Base-by-base conservation (phyloP, 1,284 basidiomycete genomes). In the Cerrena zonata region DNA sequence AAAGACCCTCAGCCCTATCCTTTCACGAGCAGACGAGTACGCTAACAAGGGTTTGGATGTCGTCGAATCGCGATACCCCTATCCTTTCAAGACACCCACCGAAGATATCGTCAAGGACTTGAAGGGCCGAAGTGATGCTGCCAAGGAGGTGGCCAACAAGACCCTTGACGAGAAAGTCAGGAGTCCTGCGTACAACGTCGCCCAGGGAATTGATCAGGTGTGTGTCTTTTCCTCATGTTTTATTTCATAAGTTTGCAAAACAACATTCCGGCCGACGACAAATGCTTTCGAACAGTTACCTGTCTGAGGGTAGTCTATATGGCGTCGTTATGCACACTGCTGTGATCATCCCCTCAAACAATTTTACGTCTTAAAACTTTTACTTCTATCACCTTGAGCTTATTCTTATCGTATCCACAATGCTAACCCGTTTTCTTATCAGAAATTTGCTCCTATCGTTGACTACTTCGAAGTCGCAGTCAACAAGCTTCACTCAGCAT, bases 41-140 rank as follows among this genome's bases (percentile, higher is more conserved):
- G 87, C 84, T 18, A 87, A 88, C 74, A 82, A 79, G 69, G 84
- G 79, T 22, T 73, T 89, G 45, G 86, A 90, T 61, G 79, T 65
- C n/a, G 82, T 89, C 47, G 75, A 89, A 69, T 72, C 76, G 47
- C 77, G 78, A 41, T 87, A 82, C 63, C 88, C 87, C 11, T 86
- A 84, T 63, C 79, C 86, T 4, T 89, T 90, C 76, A 73, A 80
- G 54, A 78, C 78, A 10, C 79, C 80, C 56, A 80, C 86, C 2
- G 83, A 85, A 59, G 85, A 89, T 5, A 77, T 90, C 24, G 71
- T 73, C 26, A 73, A 69, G n/a, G 79, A 77, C 54, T 71, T 88
- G 39, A 79, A 76, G 59, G 73, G 79, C 53, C 70, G 71, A 49
- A 76, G 73, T 47, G 75, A 84, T 57, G 76, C 72, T 54, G 82